Conservation (phyloP, 2,329 filamentous ascomycete species). For the Arthrobotrys iridis region DNA sequence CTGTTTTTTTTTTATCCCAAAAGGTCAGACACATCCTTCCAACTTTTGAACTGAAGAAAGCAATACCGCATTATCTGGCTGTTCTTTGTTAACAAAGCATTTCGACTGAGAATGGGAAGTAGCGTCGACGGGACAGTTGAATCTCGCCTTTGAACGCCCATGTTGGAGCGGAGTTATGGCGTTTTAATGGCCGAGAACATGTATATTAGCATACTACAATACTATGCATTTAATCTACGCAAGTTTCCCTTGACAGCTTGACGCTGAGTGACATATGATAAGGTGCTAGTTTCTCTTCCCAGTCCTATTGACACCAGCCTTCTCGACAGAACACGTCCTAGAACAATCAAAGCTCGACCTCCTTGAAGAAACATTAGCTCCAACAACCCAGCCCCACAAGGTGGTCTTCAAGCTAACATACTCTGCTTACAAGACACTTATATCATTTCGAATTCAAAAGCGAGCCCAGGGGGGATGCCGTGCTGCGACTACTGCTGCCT, state of each 20-base stretch:
- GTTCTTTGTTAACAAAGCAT: conserved; percentile 55
- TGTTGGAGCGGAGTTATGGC: conserved; percentile 34
- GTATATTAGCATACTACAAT: conserved; percentile 29
- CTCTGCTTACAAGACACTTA: neutral
- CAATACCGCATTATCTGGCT: conserved; percentile 34
- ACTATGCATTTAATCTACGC: neutral
- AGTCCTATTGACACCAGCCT: neutral
- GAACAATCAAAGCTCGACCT: neutral
- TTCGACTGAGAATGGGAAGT: conserved; percentile 19
- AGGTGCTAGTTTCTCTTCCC: neutral
- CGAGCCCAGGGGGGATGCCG: too few relatives aligned
- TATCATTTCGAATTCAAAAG: neutral
- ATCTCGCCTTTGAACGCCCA: neutral
- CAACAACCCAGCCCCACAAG: neutral
- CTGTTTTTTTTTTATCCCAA: conserved; percentile 18
- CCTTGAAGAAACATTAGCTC: neutral
- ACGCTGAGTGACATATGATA: neutral
- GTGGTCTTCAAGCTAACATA: too few relatives aligned
- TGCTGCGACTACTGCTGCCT: neutral
- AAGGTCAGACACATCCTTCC: conserved; percentile 54
- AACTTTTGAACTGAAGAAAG: conserved; percentile 29
- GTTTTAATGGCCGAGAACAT: conserved; percentile 25
- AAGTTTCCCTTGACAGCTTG: neutral
- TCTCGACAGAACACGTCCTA: neutral
- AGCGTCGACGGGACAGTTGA: conserved; percentile 27